Conservation (phyloP, 495 filamentous ascomycete genomes). For the Lasiosphaeris hirsuta region DNA sequence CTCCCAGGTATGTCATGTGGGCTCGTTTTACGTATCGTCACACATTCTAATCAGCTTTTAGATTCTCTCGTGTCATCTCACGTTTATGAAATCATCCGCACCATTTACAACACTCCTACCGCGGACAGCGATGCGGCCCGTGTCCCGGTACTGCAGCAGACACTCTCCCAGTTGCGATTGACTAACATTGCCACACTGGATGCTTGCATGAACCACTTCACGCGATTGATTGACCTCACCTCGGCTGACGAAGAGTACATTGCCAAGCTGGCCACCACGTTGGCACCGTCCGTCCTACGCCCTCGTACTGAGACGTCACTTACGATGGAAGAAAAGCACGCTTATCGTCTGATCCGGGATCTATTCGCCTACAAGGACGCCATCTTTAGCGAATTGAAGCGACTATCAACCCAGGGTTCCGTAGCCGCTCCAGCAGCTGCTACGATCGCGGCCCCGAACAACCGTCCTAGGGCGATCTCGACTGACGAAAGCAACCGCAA, state of each 20-base stretch:
- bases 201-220: conserved; percentile 97
- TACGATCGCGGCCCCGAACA: conserved; percentile 28
- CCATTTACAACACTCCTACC: conserved; percentile 85
- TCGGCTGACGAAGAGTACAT: conserved; percentile 90
- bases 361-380: conserved; percentile 89
- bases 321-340: conserved; percentile 92
- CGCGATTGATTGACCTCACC: conserved; percentile 91
- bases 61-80: conserved; percentile 97
- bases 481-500: conserved; percentile 96
- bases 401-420: conserved; percentile 68
- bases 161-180: conserved; percentile 87
- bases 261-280: conserved; percentile 66
- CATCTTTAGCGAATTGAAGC: conserved; percentile 95
- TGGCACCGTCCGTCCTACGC: conserved; percentile 85
- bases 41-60: conserved; percentile 30
- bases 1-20: conserved; percentile 67
- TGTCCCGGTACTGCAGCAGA: conserved; percentile 90
- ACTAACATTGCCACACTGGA: conserved; percentile 98
- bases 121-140: conserved; percentile 68
- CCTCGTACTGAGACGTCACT: conserved; percentile 81
- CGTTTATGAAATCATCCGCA: conserved; percentile 98
- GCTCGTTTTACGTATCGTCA: neutral
- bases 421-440: conserved; percentile 38
- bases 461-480: conserved; percentile 81
- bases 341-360: conserved; percentile 87